Percentiles rank a stretch among this genome's conserved stretches.
Conservation (phyloP, 2,329 filamentous ascomycete species). For the Dryadomyces sulphureus region DNA sequence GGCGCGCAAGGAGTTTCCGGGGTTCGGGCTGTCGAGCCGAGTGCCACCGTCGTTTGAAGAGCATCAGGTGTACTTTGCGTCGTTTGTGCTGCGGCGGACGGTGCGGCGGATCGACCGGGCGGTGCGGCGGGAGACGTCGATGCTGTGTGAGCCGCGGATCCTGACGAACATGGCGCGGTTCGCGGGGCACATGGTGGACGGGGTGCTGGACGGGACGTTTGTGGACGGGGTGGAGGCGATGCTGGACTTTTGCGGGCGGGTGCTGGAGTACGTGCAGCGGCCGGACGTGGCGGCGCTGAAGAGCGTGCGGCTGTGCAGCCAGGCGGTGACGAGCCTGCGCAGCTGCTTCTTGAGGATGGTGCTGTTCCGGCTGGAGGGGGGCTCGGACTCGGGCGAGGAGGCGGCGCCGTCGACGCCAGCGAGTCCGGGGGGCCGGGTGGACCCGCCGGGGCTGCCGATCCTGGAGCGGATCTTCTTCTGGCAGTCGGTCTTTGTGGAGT, state of each 20-base stretch:
- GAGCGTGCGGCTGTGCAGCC: constrained; percentile 78
- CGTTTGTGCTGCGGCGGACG: constrained; percentile 66
- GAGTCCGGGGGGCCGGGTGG: background rate
- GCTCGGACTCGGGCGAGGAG: constrained; percentile 66
- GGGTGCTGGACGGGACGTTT: constrained; percentile 94
- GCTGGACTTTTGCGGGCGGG: constrained; percentile 70
- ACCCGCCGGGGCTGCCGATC: constrained; percentile 35
- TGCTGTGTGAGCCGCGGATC: constrained; percentile 66
- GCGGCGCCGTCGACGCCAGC: constrained; percentile 24
- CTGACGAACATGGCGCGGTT: constrained; percentile 79
- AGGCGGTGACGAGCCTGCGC: constrained; percentile 64
- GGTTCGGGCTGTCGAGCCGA: constrained; percentile 73
- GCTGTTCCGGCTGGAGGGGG: constrained; percentile 61
- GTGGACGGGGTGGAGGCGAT: constrained; percentile 71
- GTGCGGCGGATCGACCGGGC: constrained; percentile 55
- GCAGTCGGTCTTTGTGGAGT: constrained; percentile 79
- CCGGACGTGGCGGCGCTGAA: constrained; percentile 71
- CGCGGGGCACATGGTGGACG: constrained; percentile 67
- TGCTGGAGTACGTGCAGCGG: constrained; percentile 79
- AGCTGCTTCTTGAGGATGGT: constrained; percentile 65
- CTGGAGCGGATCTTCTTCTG: constrained; percentile 85
- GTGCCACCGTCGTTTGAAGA: constrained; percentile 87
- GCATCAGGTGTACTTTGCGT: constrained; percentile 90
- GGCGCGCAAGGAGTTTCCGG: constrained; percentile 75
- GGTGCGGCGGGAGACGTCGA: constrained; percentile 55